Evolutionary conservation across 2,329 filamentous ascomycete species (phyloP).

Genomic region (Chaetomium olivaceum): DNA sequence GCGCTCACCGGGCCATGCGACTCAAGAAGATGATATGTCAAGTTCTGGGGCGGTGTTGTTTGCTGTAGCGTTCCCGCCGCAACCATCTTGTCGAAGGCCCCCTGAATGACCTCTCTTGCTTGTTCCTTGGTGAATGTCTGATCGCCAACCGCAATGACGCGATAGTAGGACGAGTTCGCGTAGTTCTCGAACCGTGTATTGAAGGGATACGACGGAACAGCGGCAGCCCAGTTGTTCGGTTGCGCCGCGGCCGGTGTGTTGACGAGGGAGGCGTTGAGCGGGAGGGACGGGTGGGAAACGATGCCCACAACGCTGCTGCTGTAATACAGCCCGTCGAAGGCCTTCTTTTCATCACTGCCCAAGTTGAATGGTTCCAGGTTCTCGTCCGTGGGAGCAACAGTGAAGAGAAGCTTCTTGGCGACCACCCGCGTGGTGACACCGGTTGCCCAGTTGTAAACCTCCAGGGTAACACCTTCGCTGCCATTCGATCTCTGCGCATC

Average conservation of each 20-base stretch:
- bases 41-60: not conserved
- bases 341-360: not conserved
- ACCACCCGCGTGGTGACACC: not conserved
- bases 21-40: not conserved
- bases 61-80: not conserved
- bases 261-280: not conserved
- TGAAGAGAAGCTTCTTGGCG: not conserved
- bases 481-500: not conserved
- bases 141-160: not conserved
- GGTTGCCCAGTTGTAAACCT: not conserved
- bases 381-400: not conserved
- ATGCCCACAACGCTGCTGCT: not conserved
- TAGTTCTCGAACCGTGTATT: not conserved
- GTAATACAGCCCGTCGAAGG: not conserved
- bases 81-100: not conserved
- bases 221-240: not conserved
- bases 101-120: not conserved
- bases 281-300: not conserved
- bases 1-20: not conserved
- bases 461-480: not conserved
- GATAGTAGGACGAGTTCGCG: not conserved
- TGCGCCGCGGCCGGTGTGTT: not conserved
- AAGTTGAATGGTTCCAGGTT: not conserved
- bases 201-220: not conserved
- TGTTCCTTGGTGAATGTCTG: not conserved